Conservation (phyloP, 257 asterid species). For the Penstemon davidsonii region DNA sequence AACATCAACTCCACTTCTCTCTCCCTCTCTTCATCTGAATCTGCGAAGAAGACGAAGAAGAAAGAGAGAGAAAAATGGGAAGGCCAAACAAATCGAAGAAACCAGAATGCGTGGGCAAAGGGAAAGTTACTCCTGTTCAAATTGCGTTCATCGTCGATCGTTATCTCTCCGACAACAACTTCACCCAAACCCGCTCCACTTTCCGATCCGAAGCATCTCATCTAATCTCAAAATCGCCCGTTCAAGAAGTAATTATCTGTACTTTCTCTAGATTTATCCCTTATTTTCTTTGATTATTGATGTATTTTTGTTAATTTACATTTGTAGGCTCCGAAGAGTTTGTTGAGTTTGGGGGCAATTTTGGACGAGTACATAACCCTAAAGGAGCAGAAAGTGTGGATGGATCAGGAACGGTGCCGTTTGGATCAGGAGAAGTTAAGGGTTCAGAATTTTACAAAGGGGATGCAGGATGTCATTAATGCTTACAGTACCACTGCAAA, state of each 20-base stretch:
- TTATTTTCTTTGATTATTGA: slow-evolving; percentile 40
- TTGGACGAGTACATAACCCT: slow-evolving; percentile 79
- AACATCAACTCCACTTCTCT: background rate
- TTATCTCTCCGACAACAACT: slow-evolving; percentile 68
- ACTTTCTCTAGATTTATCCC: background rate
- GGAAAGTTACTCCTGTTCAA: slow-evolving; percentile 82
- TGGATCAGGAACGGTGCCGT: slow-evolving; percentile 73
- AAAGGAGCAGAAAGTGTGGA: slow-evolving; percentile 74
- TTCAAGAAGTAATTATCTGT: slow-evolving; percentile 52
- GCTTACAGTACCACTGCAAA: slow-evolving; percentile 47
- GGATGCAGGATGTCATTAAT: slow-evolving; percentile 80
- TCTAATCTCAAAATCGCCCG: slow-evolving; percentile 74
- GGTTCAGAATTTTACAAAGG: slow-evolving; percentile 65
- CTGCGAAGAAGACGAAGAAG: slow-evolving; percentile 12
- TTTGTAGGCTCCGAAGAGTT: slow-evolving; percentile 76
- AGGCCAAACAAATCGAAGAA: slow-evolving; percentile 64
- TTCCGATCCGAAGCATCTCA: slow-evolving; percentile 84
- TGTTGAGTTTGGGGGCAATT: slow-evolving; percentile 78
- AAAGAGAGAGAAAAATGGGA: slow-evolving; percentile 38
- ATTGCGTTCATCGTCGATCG: slow-evolving; percentile 95
- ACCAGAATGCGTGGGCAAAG: slow-evolving; percentile 65
- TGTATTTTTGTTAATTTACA: background rate
- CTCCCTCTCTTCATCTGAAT: slow-evolving; percentile 16
- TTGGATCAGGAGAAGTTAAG: slow-evolving; percentile 73
- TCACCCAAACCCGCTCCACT: slow-evolving; percentile 49